Percentiles rank a stretch among this genome's conserved stretches.
These are phyloP conservation scores for Lagerstroemia speciosa DNA, from an alignment of 345 rosid species.

Conservation along the genomic window DNA sequence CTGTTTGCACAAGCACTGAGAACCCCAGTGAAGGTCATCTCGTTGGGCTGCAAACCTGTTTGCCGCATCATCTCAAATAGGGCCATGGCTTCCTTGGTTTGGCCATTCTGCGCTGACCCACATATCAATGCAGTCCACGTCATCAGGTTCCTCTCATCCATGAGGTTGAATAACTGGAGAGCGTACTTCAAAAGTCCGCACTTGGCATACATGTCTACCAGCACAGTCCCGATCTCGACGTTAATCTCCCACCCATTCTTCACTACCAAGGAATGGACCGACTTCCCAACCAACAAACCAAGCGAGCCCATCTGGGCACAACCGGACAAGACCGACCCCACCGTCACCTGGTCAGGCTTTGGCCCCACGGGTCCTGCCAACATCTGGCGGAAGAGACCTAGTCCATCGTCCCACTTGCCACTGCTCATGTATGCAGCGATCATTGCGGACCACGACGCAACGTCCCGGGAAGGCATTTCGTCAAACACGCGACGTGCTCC, in stretches of 20 bases:
- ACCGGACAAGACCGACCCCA: constrained; percentile 36
- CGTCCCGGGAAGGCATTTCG: constrained; percentile 30
- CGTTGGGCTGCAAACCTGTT: constrained; percentile 18
- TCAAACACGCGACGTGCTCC: constrained; percentile 32
- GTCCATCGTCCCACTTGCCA: constrained; percentile 28
- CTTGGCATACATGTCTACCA: constrained; percentile 50
- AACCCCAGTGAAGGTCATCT: constrained; percentile 33
- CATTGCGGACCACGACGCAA: constrained; percentile 45
- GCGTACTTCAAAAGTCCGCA: constrained; percentile 33
- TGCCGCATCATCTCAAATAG: constrained; percentile 36
- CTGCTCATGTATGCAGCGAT: constrained; percentile 39
- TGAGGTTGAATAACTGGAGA: constrained; percentile 21
- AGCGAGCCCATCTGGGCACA: constrained; percentile 38
- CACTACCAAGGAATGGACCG: constrained; percentile 40
- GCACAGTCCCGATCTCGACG: constrained; percentile 26
- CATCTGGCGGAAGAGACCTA: constrained; percentile 46
- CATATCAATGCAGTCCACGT: constrained; percentile 54
- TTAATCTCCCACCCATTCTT: constrained; percentile 36
- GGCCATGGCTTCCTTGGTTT: constrained; percentile 31
- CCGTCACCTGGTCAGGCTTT: constrained; percentile 38
- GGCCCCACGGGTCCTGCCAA: constrained; percentile 13
- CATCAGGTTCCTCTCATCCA: constrained; percentile 37
- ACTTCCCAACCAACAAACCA: constrained; percentile 27
- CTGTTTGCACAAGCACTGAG: constrained; percentile 38
- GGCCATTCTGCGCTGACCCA: constrained; percentile 46